Evolutionary conservation across 2,329 filamentous ascomycete genomes (phyloP).

Genomic region (Rhinocladiella similis): DNA sequence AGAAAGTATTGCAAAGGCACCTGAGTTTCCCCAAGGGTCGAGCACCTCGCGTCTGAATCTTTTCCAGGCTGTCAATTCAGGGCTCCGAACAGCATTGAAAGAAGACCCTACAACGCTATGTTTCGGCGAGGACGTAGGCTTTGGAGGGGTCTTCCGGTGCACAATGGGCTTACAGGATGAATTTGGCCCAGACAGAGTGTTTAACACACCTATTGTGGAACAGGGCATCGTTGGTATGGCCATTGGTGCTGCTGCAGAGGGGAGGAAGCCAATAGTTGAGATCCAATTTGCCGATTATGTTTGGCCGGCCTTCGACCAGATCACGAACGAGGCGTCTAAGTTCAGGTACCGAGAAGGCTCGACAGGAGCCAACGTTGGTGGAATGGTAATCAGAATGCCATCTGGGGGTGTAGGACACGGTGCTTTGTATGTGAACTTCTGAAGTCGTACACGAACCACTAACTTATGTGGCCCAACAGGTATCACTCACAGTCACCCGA

Average conservation of each 20-base stretch:
- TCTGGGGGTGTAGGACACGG: slow-evolving; percentile 88
- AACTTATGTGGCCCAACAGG: neutral
- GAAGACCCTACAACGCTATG: slow-evolving; percentile 85
- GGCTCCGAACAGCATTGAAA: slow-evolving; percentile 76
- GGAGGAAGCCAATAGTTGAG: slow-evolving; percentile 88
- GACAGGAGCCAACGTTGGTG: slow-evolving; percentile 69
- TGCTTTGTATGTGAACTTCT: slow-evolving; percentile 62
- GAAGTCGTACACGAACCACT: no score
- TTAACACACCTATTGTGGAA: slow-evolving; percentile 92
- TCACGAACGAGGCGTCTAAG: slow-evolving; percentile 91
- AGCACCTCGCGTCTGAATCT: slow-evolving; percentile 70
- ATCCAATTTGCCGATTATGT: slow-evolving; percentile 95
- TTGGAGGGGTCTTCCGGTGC: slow-evolving; percentile 92
- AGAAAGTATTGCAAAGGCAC: slow-evolving; percentile 66
- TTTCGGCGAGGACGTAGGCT: slow-evolving; percentile 95
- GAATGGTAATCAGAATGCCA: slow-evolving; percentile 88
- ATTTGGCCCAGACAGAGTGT: slow-evolving; percentile 83
- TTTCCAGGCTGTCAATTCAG: slow-evolving; percentile 90
- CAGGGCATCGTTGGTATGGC: slow-evolving; percentile 93
- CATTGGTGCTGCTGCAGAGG: slow-evolving; percentile 83
- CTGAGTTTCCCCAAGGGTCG: slow-evolving; percentile 77
- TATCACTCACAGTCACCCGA: slow-evolving; percentile 91
- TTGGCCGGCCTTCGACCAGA: slow-evolving; percentile 87
- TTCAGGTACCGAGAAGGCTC: slow-evolving; percentile 72
- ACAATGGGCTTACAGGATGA: slow-evolving; percentile 85